Conservation (phyloP, 108 stramenopile species). For the Skeletonema costatum region DNA sequence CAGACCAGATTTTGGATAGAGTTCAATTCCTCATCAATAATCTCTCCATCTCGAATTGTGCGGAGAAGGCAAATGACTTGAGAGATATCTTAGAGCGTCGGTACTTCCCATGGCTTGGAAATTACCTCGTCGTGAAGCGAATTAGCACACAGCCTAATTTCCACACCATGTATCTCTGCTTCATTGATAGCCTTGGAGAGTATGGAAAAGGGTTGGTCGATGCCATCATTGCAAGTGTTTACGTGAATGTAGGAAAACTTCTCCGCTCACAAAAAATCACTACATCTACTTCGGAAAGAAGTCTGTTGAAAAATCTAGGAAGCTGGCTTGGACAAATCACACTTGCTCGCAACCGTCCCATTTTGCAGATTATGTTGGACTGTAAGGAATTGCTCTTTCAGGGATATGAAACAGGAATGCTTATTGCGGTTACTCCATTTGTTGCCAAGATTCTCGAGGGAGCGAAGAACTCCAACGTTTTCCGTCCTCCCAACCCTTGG, state of each 20-base stretch:
- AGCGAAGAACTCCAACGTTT: constrained; percentile 90
- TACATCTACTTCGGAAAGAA: constrained; percentile 94
- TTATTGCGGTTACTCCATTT: constrained; percentile 98
- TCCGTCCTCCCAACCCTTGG: constrained; percentile 99
- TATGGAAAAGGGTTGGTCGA: constrained; percentile 91
- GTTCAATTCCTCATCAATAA: constrained; percentile 99
- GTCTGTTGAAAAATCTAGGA: constrained; percentile 97
- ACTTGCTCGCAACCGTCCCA: constrained; percentile 95
- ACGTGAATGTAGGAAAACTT: constrained; percentile 92
- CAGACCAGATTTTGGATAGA: constrained; percentile 88
- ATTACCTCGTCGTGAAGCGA: constrained; percentile 97
- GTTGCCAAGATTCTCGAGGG: constrained; percentile 98
- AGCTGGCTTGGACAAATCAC: constrained; percentile 99
- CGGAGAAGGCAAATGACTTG: constrained; percentile 89
- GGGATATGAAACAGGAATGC: constrained; percentile 97
- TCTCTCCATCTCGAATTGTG: constrained; percentile 91
- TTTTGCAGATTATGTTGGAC: constrained; percentile 96
- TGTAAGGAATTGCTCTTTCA: constrained; percentile 97
- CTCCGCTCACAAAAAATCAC: constrained; percentile 94
- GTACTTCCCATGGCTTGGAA: constrained; percentile 96
- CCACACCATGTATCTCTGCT: constrained; percentile 91
- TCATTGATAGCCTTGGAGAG: constrained; percentile 93
- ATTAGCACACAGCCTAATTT: constrained; percentile 98
- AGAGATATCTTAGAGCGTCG: constrained; percentile 84
- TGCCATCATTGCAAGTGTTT: constrained; percentile 89